Percentiles rank a stretch among this genome's conserved stretches.
Conservation (phyloP, 1,284 basidiomycete genomes). For the Ganoderma sinense region DNA sequence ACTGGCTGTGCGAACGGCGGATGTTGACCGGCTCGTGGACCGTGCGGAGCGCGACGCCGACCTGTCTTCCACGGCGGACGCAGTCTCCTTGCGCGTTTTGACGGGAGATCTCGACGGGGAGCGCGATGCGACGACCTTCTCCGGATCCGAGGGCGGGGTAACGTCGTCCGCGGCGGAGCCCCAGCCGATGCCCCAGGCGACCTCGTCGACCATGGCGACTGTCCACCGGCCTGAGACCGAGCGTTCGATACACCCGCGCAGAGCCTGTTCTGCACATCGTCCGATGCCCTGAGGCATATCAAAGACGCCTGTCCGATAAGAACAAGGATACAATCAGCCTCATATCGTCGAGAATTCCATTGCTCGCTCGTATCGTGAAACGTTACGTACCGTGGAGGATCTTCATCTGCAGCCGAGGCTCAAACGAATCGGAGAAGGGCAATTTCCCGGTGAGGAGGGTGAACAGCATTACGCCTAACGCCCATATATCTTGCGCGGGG, state of each 20-base stretch:
- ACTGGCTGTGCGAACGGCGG: slow-evolving; percentile 34
- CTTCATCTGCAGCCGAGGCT: slow-evolving; percentile 90
- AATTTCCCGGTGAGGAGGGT: slow-evolving; percentile 82
- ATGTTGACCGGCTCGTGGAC: slow-evolving; percentile 35
- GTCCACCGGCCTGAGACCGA: slow-evolving; percentile 72
- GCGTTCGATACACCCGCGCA: slow-evolving; percentile 79
- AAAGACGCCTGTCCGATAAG: slow-evolving; percentile 56
- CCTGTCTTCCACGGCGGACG: slow-evolving; percentile 34
- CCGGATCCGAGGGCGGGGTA: slow-evolving; percentile 34
- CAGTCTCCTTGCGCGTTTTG: slow-evolving; percentile 26
- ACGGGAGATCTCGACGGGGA: slow-evolving; percentile 33
- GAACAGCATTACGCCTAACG: slow-evolving; percentile 88
- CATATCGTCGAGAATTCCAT: slow-evolving; percentile 6
- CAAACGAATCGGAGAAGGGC: slow-evolving; percentile 88
- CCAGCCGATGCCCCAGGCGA: slow-evolving; percentile 86
- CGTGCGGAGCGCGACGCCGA: slow-evolving; percentile 31
- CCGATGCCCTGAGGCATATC: slow-evolving; percentile 68
- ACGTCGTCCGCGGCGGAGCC: slow-evolving; percentile 56
- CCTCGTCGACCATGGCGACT: slow-evolving; percentile 75
- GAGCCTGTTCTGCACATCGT: slow-evolving; percentile 73
- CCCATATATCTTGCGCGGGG: slow-evolving; percentile 94
- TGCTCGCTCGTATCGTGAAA: background rate
- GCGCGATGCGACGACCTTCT: slow-evolving; percentile 25
- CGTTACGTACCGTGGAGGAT: slow-evolving; percentile 78
- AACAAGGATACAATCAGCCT: slow-evolving; percentile 20